A percentile compares a stretch with the other conserved stretches of the same genome.
Conservation (phyloP, 768 basidiomycete species). For the Lentinula detonsa region DNA sequence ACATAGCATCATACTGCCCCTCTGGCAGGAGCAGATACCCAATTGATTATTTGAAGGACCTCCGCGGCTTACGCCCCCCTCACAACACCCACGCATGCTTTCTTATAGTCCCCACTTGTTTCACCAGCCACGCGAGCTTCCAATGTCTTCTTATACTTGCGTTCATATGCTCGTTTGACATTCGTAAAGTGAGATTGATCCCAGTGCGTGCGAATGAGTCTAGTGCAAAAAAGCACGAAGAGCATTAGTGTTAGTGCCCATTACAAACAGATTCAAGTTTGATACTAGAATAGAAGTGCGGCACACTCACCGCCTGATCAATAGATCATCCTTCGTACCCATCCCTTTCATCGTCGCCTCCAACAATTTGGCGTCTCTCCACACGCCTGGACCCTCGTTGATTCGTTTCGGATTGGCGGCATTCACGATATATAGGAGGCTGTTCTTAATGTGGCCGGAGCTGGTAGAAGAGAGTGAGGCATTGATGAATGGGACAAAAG, state of each 20-base stretch:
- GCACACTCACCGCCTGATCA: conserved; percentile 21
- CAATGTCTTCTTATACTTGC: conserved; percentile 24
- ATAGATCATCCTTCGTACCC: conserved; percentile 33
- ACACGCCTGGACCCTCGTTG: conserved; percentile 21
- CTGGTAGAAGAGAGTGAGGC: neutral
- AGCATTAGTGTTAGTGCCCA: neutral
- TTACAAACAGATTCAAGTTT: neutral
- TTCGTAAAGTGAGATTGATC: conserved; percentile 24
- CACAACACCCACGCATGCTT: conserved; percentile 7
- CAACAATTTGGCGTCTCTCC: conserved; percentile 27
- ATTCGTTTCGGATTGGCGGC: conserved; percentile 21
- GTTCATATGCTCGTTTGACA: conserved; percentile 28
- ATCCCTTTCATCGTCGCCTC: conserved; percentile 28
- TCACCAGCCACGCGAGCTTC: conserved; percentile 26
- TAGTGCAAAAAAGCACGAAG: neutral
- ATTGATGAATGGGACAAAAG: too few species aligned
- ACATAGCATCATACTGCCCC: too few species aligned
- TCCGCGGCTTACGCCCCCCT: neutral
- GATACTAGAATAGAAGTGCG: neutral
- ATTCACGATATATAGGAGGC: conserved; percentile 23
- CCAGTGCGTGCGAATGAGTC: conserved; percentile 30
- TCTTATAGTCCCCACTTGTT: conserved; percentile 29
- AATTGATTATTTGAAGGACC: neutral
- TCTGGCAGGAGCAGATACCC: too few species aligned
- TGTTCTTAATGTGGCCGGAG: conserved; percentile 27